These are phyloP conservation scores for Physcomitrellopsis africana DNA, from an alignment of 225 moss, liverwort and hornwort species.

Conservation along the genomic window DNA sequence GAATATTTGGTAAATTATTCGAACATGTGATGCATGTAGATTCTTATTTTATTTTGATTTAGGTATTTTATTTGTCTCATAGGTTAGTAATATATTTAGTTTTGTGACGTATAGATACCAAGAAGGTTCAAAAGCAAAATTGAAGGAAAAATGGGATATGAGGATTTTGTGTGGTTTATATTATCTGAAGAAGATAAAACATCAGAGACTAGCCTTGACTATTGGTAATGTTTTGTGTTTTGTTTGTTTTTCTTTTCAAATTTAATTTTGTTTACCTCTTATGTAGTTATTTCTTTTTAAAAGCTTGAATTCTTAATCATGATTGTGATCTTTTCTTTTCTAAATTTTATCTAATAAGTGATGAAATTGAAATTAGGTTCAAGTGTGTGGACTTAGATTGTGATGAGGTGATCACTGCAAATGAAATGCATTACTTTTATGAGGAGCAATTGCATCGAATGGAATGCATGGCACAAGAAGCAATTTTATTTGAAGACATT, in stretches of 20 bases:
- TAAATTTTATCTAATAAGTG: background rate
- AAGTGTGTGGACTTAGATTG: conserved; percentile 76
- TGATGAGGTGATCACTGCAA: conserved; percentile 70
- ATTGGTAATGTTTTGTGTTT: conserved; percentile 41
- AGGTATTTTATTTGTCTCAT: background rate
- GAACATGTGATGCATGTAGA: background rate
- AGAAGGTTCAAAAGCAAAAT: conserved; percentile 70
- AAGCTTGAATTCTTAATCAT: background rate
- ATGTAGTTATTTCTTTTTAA: too few relatives aligned
- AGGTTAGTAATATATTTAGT: background rate
- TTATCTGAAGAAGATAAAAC: conserved; percentile 80
- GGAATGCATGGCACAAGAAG: conserved; percentile 86
- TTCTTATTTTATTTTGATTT: background rate
- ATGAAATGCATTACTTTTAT: conserved; percentile 80
- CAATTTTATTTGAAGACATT: conserved; percentile 79
- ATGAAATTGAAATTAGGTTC: conserved; percentile 47
- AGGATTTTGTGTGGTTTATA: conserved; percentile 84
- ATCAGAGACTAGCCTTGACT: conserved; percentile 73
- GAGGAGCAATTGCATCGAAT: conserved; percentile 77
- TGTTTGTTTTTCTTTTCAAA: too few relatives aligned
- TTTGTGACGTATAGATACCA: conserved; percentile 45
- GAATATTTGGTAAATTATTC: background rate
- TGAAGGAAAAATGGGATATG: conserved; percentile 77
- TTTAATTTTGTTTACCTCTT: too few relatives aligned
- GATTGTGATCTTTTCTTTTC: background rate